phyloP scores from a whole-genome alignment of 78 protist genomes.

The Dictyostelium brefeldianum region DNA sequence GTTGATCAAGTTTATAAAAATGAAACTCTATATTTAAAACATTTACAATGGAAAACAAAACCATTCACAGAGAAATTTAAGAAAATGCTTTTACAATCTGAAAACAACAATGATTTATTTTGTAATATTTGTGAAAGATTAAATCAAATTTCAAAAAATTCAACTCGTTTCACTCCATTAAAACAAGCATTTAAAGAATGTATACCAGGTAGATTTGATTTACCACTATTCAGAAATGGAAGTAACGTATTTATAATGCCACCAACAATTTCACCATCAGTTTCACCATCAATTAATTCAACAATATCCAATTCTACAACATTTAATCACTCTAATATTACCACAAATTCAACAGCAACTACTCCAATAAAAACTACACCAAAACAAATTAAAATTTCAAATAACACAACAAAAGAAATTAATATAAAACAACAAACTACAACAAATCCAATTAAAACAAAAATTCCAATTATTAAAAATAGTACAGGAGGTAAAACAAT shows the following conservation, averaged over 20 bases:
- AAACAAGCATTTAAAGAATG: neutral
- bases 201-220: neutral
- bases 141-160: neutral
- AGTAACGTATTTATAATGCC: neutral
- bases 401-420: too few relatives aligned
- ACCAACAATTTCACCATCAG: neutral
- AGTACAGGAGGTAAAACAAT: too few relatives aligned
- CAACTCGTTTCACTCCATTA: neutral
- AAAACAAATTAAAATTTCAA: too few relatives aligned
- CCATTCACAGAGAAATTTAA: neutral
- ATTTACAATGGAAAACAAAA: slow-evolving; percentile 27
- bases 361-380: too few relatives aligned
- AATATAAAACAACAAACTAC: too few relatives aligned
- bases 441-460: too few relatives aligned
- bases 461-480: too few relatives aligned
- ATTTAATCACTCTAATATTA: too few relatives aligned
- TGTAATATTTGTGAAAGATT: neutral
- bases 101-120: neutral
- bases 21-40: slow-evolving; percentile 23
- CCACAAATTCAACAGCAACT: too few relatives aligned
- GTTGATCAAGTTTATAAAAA: slow-evolving; percentile 5
- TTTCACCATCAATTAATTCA: neutral
- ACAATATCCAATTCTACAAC: too few relatives aligned
- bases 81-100: neutral
- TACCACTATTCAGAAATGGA: neutral